Base-by-base conservation (phyloP, 139 green algal species). In the Gonium pectorale region DNA sequence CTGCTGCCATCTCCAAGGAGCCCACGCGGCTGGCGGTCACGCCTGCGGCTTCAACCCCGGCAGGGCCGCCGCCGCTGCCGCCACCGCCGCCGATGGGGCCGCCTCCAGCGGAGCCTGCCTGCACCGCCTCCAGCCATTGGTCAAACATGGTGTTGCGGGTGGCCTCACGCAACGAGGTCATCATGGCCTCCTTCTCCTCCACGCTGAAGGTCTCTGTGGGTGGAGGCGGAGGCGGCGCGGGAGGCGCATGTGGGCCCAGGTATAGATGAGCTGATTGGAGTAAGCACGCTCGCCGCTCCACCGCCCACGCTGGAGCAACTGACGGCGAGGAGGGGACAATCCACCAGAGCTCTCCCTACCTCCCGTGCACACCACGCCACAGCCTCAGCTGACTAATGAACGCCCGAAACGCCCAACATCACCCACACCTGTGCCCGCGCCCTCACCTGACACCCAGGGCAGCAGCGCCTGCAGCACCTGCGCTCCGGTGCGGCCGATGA, bases 401-500 rank as follows among this genome's bases (percentile, higher is more conserved):
- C n/a, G n/a, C n/a, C n/a, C n/a, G n/a, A n/a, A n/a, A n/a, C n/a
- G n/a, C n/a, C n/a, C n/a, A n/a, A n/a, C n/a, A n/a, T n/a, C n/a
- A n/a, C n/a, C n/a, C n/a, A n/a, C n/a, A n/a, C n/a, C n/a, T n/a
- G n/a, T n/a, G n/a, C 44, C 46, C 46, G 37, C 51, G 3, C 38
- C 17, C 86, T 67, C 64, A 94, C 93, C 92, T 69, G 92, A 95
- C 62, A 99, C 93, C 96, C 96, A 99, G 33, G 94, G 95, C 46
- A 99, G 92, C 93, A 99, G 97, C 59, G 95, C 90, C 87, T 94
- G 93, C 83, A 99, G 91, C 77, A 99, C 97, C 80, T 99, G 96
- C 9, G 97, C 97, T 2, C 97, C 97, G 0, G 97, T 99, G 56
- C 93, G 90, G 17, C 96, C 95, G 78, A 98, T 97, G 86, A 98